These are phyloP conservation scores for Chiua virens DNA, from an alignment of 768 basidiomycete species.

Conservation along the genomic window DNA sequence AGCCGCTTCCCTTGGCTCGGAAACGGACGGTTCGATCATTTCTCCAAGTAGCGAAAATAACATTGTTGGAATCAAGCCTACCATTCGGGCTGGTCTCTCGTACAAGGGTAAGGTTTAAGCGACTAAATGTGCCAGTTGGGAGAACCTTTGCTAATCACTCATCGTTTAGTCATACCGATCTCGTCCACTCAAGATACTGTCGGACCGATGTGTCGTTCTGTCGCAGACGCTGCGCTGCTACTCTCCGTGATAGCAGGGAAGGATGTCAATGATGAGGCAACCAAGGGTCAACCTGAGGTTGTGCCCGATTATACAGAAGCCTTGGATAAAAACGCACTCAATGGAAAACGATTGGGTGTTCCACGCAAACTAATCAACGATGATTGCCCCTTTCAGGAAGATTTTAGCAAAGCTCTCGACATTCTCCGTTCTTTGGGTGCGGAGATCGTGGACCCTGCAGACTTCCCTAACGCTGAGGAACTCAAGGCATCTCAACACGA, in stretches of 20 bases:
- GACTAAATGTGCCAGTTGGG: not conserved
- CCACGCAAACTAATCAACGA: constrained; percentile 38
- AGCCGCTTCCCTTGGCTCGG: constrained; percentile 44
- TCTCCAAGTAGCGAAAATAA: constrained; percentile 43
- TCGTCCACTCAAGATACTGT: constrained; percentile 58
- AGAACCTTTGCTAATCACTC: not conserved
- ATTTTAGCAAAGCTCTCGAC: constrained; percentile 41
- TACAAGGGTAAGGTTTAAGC: constrained; percentile 26
- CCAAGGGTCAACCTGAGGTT: constrained; percentile 50
- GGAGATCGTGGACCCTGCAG: constrained; percentile 60
- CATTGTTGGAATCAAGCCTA: constrained; percentile 43
- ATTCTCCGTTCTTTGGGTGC: constrained; percentile 41
- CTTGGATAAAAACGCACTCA: constrained; percentile 46
- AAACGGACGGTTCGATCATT: constrained; percentile 51
- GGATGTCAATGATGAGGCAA: constrained; percentile 53
- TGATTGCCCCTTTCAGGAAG: constrained; percentile 27
- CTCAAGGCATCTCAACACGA: constrained; percentile 49
- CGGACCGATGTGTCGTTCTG: constrained; percentile 55
- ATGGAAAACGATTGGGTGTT: constrained; percentile 54
- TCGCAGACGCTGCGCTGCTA: constrained; percentile 56
- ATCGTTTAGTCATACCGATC: constrained; percentile 50
- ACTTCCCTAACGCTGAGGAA: constrained; percentile 54
- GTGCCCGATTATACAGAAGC: constrained; percentile 60
- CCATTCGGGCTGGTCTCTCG: constrained; percentile 41
- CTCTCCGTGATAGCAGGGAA: constrained; percentile 53